Conservation (phyloP, 2,329 filamentous ascomycete genomes). For the Aureobasidium sp. region DNA sequence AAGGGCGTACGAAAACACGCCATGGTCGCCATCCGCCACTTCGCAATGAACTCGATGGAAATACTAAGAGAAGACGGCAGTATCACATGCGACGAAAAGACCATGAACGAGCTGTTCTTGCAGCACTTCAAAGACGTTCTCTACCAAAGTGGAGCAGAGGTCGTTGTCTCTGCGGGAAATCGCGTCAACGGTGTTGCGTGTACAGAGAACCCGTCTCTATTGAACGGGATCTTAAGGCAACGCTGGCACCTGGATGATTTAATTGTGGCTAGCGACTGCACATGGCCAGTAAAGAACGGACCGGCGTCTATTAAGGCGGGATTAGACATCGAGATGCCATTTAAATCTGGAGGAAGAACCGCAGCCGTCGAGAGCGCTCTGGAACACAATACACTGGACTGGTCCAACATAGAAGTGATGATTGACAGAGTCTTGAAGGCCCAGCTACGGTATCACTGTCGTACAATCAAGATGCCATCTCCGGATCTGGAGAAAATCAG, state of each 20-base stretch:
- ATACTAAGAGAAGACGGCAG: conserved; percentile 33
- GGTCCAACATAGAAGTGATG: conserved; percentile 7
- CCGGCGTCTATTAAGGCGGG: conserved; percentile 26
- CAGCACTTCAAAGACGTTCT: conserved; percentile 26
- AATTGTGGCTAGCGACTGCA: conserved; percentile 25
- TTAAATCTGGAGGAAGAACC: conserved; percentile 18
- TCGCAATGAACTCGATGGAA: conserved; percentile 36
- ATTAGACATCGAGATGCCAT: conserved; percentile 26
- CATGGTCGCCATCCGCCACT: conserved; percentile 37
- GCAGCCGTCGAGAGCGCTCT: conserved; percentile 16
- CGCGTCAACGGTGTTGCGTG: conserved; percentile 25
- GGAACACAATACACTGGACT: conserved; percentile 2
- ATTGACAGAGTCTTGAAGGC: background rate
- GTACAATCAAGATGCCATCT: background rate
- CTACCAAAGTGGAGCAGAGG: conserved; percentile 20
- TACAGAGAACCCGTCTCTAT: conserved; percentile 24
- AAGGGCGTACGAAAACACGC: conserved; percentile 10
- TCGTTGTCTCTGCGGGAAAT: conserved; percentile 26
- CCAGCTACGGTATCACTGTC: conserved; percentile 13
- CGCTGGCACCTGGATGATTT: conserved; percentile 26
- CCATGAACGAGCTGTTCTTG: conserved; percentile 33
- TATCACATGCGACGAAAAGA: conserved; percentile 31
- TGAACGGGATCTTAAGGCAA: conserved; percentile 24
- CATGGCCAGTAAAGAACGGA: conserved; percentile 24
- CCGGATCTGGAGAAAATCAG: conserved; percentile 20